A percentile compares a stretch with the other conserved stretches of the same genome.
Conservation (phyloP, 441 rosid species). For the Theobroma grandiflorum region DNA sequence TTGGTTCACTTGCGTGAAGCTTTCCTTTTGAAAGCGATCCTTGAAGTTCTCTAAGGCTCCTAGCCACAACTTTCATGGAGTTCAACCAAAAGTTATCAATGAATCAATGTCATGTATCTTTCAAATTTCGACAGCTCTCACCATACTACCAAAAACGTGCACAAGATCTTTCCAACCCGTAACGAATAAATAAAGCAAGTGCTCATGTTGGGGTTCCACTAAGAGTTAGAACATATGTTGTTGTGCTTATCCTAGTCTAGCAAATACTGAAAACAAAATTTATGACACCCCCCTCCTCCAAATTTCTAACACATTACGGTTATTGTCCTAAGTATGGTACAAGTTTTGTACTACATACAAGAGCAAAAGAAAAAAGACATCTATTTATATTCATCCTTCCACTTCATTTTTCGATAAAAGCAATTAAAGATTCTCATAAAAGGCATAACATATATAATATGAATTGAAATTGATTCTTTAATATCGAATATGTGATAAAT, state of each 20-base stretch:
- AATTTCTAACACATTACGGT: background rate
- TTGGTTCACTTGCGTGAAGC: constrained; percentile 38
- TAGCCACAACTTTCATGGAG: constrained; percentile 25
- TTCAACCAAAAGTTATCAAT: constrained; percentile 16
- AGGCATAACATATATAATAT: too few species aligned
- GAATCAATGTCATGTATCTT: constrained; percentile 23
- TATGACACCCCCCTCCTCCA: background rate
- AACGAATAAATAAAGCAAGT: constrained; percentile 35
- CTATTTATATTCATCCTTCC: background rate
- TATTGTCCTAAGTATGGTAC: background rate
- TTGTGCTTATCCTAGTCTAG: constrained; percentile 32
- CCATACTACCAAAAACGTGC: constrained; percentile 29
- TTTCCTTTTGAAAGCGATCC: constrained; percentile 32
- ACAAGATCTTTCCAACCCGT: constrained; percentile 49
- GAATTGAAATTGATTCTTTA: too few species aligned
- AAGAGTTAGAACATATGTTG: constrained; percentile 24
- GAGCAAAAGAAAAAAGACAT: background rate
- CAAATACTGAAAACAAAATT: background rate
- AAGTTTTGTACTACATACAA: background rate
- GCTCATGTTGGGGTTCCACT: constrained; percentile 39
- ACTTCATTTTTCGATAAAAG: background rate
- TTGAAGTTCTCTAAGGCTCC: background rate
- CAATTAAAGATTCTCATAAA: too few species aligned
- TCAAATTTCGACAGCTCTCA: background rate
- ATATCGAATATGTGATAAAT: too few species aligned